Evolutionary conservation across 2,329 filamentous ascomycete genomes (phyloP).

Genomic region (Colletotrichum salicis): DNA sequence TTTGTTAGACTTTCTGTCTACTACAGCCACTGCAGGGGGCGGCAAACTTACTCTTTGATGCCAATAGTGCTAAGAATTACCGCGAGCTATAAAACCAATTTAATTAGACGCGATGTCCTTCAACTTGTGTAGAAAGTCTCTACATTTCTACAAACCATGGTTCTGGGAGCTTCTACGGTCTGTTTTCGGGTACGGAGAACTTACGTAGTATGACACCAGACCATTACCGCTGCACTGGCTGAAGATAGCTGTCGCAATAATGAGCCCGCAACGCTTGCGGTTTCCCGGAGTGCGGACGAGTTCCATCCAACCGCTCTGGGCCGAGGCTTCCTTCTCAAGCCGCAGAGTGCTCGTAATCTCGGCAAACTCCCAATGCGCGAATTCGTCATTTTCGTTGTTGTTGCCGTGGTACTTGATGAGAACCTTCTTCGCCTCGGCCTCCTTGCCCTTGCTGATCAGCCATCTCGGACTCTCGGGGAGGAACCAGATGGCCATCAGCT

Average conservation of each 20-base stretch:
- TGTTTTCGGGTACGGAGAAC: neutral
- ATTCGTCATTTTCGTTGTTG: conserved; percentile 27
- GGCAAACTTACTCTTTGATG: conserved; percentile 20
- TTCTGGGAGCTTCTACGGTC: no score
- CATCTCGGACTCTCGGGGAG: conserved; percentile 71
- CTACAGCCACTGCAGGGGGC: neutral
- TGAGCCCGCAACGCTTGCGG: conserved; percentile 37
- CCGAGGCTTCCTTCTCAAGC: conserved; percentile 50
- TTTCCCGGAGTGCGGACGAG: conserved; percentile 47
- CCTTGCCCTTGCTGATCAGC: conserved; percentile 62
- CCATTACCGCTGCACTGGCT: conserved; percentile 36
- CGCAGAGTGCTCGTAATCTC: conserved; percentile 51
- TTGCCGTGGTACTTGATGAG: conserved; percentile 50
- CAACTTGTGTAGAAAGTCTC: no score
- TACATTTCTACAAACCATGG: no score
- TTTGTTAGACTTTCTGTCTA: no score
- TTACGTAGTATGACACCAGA: conserved; percentile 26
- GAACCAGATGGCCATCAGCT: conserved; percentile 52
- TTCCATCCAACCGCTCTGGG: conserved; percentile 48
- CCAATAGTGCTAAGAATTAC: conserved; percentile 23
- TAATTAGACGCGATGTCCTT: neutral
- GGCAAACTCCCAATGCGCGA: conserved; percentile 34
- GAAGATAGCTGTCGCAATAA: conserved; percentile 48
- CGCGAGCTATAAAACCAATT: neutral
- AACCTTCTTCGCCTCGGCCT: conserved; percentile 60